A percentile compares a stretch with the other conserved stretches of the same genome.
Conservation (phyloP, 208 protist species). For the Jaenimonas drosophilae region DNA sequence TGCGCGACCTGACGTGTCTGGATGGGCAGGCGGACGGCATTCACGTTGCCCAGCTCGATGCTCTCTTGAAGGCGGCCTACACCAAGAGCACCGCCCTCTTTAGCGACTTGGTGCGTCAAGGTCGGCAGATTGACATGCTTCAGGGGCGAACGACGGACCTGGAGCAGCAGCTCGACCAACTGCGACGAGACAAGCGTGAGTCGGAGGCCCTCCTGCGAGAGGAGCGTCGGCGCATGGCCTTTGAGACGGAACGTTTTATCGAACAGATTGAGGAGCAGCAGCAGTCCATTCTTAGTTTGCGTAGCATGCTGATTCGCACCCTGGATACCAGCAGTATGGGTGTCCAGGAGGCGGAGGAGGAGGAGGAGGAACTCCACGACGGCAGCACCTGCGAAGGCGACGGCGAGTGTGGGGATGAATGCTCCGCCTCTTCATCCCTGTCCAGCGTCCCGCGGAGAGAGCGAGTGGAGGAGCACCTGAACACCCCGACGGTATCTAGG, state of each 20-base stretch:
- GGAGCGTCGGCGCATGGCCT: constrained; percentile 51
- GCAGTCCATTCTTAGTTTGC: constrained; percentile 67
- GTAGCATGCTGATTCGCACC: constrained; percentile 71
- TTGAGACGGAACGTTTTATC: constrained; percentile 55
- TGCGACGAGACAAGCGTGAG: constrained; percentile 48
- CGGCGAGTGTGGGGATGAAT: background rate
- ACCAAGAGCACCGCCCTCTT: constrained; percentile 80
- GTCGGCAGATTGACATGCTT: constrained; percentile 58
- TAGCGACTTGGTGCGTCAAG: constrained; percentile 70
- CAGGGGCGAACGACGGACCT: constrained; percentile 45
- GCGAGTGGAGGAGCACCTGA: too few relatives aligned
- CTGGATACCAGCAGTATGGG: constrained; percentile 33
- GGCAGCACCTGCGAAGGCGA: background rate
- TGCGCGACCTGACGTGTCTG: constrained; percentile 66
- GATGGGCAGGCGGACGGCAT: constrained; percentile 37
- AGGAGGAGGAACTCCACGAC: constrained; percentile 7
- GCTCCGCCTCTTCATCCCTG: too few relatives aligned
- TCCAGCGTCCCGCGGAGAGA: too few relatives aligned
- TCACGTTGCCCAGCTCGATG: constrained; percentile 73
- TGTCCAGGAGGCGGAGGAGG: constrained; percentile 3
- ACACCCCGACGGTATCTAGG: too few relatives aligned
- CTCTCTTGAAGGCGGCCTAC: constrained; percentile 75
- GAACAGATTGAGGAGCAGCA: constrained; percentile 80
- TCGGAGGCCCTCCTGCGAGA: constrained; percentile 42
- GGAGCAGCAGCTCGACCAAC: constrained; percentile 53